phyloP scores from a whole-genome alignment of 106 monocot species.

The Amphibolis antarctica region DNA sequence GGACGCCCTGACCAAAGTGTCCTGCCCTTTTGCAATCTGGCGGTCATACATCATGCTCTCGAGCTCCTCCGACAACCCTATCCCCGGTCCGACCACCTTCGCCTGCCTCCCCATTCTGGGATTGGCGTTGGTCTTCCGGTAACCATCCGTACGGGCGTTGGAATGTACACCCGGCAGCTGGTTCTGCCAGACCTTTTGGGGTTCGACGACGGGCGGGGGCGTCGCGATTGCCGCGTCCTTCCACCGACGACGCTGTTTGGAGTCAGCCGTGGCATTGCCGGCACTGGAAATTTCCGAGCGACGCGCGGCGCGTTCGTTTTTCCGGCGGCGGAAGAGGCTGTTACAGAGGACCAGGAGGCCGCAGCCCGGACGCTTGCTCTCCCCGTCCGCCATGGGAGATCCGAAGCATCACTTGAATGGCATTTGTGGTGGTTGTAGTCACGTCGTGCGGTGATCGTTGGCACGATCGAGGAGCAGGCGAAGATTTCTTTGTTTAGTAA shows the following conservation, averaged over 20 bases:
- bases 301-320: slow-evolving; percentile 4
- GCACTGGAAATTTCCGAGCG: slow-evolving; percentile 8
- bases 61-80: slow-evolving; percentile 36
- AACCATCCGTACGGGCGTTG: not conserved
- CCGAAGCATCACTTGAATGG: not conserved
- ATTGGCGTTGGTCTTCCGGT: not conserved
- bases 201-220: not conserved
- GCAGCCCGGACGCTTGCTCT: slow-evolving; percentile 31
- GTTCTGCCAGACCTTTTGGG: no score
- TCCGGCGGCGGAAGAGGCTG: slow-evolving; percentile 39
- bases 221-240: slow-evolving; percentile 3
- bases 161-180: not conserved
- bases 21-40: slow-evolving; percentile 44
- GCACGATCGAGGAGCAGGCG: not conserved
- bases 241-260: slow-evolving; percentile 17
- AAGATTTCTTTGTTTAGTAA: not conserved
- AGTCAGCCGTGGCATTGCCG: not conserved
- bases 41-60: slow-evolving; percentile 51
- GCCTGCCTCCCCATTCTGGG: not conserved
- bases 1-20: slow-evolving; percentile 52
- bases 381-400: slow-evolving; percentile 16
- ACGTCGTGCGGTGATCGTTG: slow-evolving; percentile 4
- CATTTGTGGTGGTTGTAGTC: not conserved
- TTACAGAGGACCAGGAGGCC: slow-evolving; percentile 46
- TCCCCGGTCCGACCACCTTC: not conserved